Conservation (phyloP, 257 asterid genomes). For the Capsicum pubescens region DNA sequence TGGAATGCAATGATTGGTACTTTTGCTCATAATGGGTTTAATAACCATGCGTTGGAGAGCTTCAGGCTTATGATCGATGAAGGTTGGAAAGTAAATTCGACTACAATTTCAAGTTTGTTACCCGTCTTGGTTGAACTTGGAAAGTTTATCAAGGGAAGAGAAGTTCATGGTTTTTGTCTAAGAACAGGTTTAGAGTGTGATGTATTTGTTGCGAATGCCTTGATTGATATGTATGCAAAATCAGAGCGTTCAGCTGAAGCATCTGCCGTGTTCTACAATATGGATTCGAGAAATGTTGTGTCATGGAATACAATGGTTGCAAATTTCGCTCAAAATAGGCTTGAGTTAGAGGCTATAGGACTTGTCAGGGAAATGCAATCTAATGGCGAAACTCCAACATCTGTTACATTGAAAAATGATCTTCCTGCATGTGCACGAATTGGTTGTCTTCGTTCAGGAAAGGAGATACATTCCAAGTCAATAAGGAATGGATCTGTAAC, state of each 20-base stretch:
- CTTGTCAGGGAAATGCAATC: conserved; percentile 65
- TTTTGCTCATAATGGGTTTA: conserved; percentile 49
- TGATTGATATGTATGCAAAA: conserved; percentile 79
- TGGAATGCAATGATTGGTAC: conserved; percentile 67
- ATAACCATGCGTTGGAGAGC: conserved; percentile 49
- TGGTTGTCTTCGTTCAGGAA: conserved; percentile 55
- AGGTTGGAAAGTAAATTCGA: conserved; percentile 45
- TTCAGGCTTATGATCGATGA: conserved; percentile 58
- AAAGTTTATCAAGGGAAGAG: conserved; percentile 52
- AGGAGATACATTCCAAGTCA: conserved; percentile 69
- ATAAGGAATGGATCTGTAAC: conserved; percentile 44
- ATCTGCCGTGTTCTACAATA: conserved; percentile 49
- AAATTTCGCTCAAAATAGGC: conserved; percentile 71
- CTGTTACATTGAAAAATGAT: conserved; percentile 64
- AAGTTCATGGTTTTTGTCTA: conserved; percentile 64
- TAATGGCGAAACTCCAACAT: conserved; percentile 56
- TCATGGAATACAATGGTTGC: conserved; percentile 82
- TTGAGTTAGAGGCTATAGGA: no score
- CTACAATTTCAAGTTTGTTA: conserved; percentile 62
- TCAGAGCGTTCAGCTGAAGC: conserved; percentile 50
- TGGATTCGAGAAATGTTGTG: conserved; percentile 53
- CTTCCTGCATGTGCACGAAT: conserved; percentile 80
- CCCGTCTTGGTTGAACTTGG: conserved; percentile 62
- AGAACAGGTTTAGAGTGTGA: conserved; percentile 59
- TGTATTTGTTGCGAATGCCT: conserved; percentile 70